These are phyloP conservation scores for Cicer pinnatifidum DNA, from an alignment of 306 rosid genomes.

Conservation along the genomic window DNA sequence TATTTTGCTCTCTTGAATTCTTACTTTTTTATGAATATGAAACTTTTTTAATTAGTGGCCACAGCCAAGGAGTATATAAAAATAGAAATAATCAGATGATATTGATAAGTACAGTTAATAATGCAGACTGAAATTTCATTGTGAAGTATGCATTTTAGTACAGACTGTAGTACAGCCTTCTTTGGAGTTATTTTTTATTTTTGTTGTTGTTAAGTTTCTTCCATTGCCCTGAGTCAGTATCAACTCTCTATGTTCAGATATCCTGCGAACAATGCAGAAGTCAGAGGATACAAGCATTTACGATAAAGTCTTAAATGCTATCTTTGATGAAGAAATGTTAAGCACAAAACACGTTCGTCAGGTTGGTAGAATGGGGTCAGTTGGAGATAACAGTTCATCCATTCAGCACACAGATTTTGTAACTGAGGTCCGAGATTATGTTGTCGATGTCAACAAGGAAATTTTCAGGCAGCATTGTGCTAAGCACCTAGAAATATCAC, in stretches of 20 bases:
- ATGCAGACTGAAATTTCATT: slow-evolving; percentile 30
- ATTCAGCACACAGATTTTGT: slow-evolving; percentile 68
- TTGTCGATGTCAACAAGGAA: slow-evolving; percentile 69
- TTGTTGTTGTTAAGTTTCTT: slow-evolving; percentile 22
- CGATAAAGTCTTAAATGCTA: slow-evolving; percentile 85
- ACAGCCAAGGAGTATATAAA: slow-evolving; percentile 25
- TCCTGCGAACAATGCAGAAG: slow-evolving; percentile 79
- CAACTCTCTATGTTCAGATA: slow-evolving; percentile 59
- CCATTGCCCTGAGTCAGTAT: slow-evolving; percentile 39
- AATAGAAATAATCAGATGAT: slow-evolving; percentile 32
- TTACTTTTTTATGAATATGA: slow-evolving; percentile 30
- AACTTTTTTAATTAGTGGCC: slow-evolving; percentile 14
- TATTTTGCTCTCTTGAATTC: slow-evolving; percentile 25
- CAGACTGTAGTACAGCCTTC: slow-evolving; percentile 3
- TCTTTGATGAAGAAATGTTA: slow-evolving; percentile 77
- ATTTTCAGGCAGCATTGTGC: slow-evolving; percentile 88
- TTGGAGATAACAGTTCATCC: slow-evolving; percentile 57
- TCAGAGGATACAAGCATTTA: slow-evolving; percentile 84
- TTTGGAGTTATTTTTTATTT: slow-evolving; percentile 3
- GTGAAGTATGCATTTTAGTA: slow-evolving; percentile 16
- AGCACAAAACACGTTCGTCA: slow-evolving; percentile 61
- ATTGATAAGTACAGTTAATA: slow-evolving; percentile 30
- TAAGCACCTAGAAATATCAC: slow-evolving; percentile 72
- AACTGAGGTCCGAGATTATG: slow-evolving; percentile 85
- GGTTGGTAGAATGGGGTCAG: slow-evolving; percentile 56